These are phyloP conservation scores for Vitis hybrid DNA, from an alignment of 177 flowering plant species.

Conservation along the genomic window DNA sequence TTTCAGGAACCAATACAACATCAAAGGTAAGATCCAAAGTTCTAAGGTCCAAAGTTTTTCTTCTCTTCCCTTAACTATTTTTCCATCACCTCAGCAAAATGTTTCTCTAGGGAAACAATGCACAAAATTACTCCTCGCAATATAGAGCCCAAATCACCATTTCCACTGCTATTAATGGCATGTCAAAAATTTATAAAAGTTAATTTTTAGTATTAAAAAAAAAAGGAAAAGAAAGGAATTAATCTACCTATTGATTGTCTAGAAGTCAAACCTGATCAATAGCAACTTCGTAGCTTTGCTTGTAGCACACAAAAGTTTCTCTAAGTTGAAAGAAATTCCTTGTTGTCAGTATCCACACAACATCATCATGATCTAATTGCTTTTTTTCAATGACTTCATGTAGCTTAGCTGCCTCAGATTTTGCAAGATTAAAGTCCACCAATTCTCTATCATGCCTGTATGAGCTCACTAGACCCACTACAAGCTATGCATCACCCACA, in stretches of 20 bases:
- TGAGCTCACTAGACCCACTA: conserved; percentile 66
- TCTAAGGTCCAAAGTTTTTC: too few species aligned
- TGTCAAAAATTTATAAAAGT: conserved; percentile 17
- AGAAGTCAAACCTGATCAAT: conserved; percentile 49
- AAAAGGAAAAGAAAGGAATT: background rate
- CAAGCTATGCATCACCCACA: conserved; percentile 37
- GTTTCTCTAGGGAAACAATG: conserved; percentile 63
- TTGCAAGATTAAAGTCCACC: conserved; percentile 47
- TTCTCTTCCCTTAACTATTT: too few species aligned
- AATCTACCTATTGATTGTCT: background rate
- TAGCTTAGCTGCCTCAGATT: conserved; percentile 52
- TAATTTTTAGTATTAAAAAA: background rate
- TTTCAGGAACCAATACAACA: too few species aligned
- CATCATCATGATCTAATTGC: conserved; percentile 44
- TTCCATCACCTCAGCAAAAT: conserved; percentile 71
- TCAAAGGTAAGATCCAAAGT: background rate
- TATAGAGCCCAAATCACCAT: conserved; percentile 42
- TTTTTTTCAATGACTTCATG: conserved; percentile 49
- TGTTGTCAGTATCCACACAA: conserved; percentile 59
- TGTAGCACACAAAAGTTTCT: conserved; percentile 60
- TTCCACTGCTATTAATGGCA: conserved; percentile 49
- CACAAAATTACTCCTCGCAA: conserved; percentile 49
- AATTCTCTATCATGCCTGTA: conserved; percentile 62
- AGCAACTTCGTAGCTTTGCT: conserved; percentile 39
- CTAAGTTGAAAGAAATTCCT: conserved; percentile 67